Evolutionary conservation across 306 rosid species (phyloP).

Genomic region (Glycine tomentella): DNA sequence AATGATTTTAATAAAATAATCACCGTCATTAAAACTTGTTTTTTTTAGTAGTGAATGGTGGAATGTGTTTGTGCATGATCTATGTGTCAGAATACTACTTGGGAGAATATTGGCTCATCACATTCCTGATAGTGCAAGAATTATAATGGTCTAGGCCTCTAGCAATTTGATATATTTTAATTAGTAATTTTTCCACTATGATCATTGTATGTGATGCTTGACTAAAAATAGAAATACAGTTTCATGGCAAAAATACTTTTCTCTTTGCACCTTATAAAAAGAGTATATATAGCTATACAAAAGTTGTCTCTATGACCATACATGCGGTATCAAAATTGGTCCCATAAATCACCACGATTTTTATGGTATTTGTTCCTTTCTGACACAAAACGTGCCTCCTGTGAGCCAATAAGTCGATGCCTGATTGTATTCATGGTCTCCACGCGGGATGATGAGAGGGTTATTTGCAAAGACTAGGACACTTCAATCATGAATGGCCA

Average conservation of each 20-base stretch:
- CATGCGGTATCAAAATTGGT: slow-evolving; percentile 63
- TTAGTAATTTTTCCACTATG: slow-evolving; percentile 44
- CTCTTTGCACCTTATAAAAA: slow-evolving; percentile 55
- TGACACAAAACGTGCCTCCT: background rate
- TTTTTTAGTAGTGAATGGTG: background rate
- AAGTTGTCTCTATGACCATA: slow-evolving; percentile 45
- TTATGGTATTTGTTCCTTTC: slow-evolving; percentile 36
- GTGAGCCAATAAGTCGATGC: background rate
- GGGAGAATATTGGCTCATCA: slow-evolving; percentile 14
- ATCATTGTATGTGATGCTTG: slow-evolving; percentile 38
- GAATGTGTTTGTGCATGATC: slow-evolving; percentile 23
- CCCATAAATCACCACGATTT: slow-evolving; percentile 53
- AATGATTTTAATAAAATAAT: no score
- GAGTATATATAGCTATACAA: slow-evolving; percentile 46
- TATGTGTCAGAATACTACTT: slow-evolving; percentile 18
- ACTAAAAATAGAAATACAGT: slow-evolving; percentile 32
- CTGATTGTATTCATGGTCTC: background rate
- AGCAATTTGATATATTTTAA: slow-evolving; percentile 47
- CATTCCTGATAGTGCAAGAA: slow-evolving; percentile 46
- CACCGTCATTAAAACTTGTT: no score
- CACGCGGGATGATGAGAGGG: background rate
- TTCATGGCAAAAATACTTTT: slow-evolving; percentile 43
- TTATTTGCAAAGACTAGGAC: background rate
- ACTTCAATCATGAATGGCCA: no score
- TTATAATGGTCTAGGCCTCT: slow-evolving; percentile 47